These are phyloP conservation scores for Blastomyces gilchristii DNA, from an alignment of 2,329 filamentous ascomycete species.

Conservation along the genomic window DNA sequence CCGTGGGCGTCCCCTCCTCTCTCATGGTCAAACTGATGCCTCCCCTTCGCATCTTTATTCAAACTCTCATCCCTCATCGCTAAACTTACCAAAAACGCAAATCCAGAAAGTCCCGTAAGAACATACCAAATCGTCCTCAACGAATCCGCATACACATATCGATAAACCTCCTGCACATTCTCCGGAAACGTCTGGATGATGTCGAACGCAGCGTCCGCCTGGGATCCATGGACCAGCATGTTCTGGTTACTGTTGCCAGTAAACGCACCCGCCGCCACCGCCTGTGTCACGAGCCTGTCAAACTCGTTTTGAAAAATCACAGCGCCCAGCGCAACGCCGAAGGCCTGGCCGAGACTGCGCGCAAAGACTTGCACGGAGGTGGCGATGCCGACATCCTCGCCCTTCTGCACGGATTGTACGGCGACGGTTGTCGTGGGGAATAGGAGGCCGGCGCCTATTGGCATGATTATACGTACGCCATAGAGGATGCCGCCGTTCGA, in stretches of 20 bases:
- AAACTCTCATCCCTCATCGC: constrained; percentile 5
- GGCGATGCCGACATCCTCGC: constrained; percentile 8
- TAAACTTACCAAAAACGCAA: constrained; percentile 3
- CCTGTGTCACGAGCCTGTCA: background rate
- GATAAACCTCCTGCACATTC: constrained; percentile 2
- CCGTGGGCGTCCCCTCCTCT: background rate
- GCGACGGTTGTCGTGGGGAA: constrained; percentile 2
- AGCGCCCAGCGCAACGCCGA: constrained; percentile 5
- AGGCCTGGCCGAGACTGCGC: constrained; percentile 6
- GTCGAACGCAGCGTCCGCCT: constrained; percentile 1
- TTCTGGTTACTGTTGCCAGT: background rate
- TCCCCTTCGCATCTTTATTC: constrained; percentile 3
- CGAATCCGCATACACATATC: constrained; percentile 5
- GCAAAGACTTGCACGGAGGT: constrained; percentile 5
- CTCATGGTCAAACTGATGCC: constrained; percentile 7
- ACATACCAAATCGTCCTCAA: constrained; percentile 9
- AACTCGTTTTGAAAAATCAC: constrained; percentile 7
- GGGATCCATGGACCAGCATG: background rate
- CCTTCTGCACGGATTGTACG: constrained; percentile 1
- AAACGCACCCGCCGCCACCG: background rate
- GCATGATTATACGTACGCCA: constrained; percentile 4
- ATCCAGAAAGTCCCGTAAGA: constrained; percentile 4
- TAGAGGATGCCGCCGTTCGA: constrained; percentile 6
- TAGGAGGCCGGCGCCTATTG: constrained; percentile 7
- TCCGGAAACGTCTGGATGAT: constrained; percentile 3